These are phyloP conservation scores for Phyllachora maydis DNA, from an alignment of 2,329 filamentous ascomycete species.

Conservation along the genomic window DNA sequence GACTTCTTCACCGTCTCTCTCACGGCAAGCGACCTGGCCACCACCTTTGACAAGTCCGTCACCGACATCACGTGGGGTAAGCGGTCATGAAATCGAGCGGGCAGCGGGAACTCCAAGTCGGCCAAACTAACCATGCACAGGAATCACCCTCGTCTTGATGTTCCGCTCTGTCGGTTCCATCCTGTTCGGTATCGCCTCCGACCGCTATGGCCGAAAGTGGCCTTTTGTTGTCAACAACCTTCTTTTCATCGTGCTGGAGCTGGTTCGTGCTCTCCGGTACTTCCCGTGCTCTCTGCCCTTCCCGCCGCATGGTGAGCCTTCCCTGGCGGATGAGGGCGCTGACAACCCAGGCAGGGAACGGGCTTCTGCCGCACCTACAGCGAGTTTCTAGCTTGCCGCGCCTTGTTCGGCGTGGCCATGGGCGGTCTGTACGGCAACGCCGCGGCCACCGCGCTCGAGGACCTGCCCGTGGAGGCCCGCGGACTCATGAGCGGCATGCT, in stretches of 20 bases:
- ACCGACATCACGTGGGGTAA: conserved; percentile 7
- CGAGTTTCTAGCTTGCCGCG: conserved; percentile 55
- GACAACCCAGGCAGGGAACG: conserved; percentile 24
- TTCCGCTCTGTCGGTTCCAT: conserved; percentile 34
- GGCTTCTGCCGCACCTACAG: conserved; percentile 48
- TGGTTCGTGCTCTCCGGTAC: conserved; percentile 19
- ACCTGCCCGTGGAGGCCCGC: conserved; percentile 44
- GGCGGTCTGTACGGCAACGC: conserved; percentile 64
- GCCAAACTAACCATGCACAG: conserved; percentile 33
- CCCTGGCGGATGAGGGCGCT: background rate
- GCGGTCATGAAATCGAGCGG: background rate
- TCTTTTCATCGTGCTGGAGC: conserved; percentile 49
- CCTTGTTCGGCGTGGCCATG: conserved; percentile 66
- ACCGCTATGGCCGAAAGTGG: conserved; percentile 42
- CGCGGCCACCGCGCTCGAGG: conserved; percentile 59
- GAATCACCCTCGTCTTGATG: conserved; percentile 42
- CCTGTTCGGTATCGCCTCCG: conserved; percentile 29
- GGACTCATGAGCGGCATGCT: conserved; percentile 59
- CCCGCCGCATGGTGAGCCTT: too few species aligned
- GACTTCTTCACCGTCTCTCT: conserved; percentile 47
- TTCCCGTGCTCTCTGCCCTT: too few species aligned
- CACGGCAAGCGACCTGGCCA: conserved; percentile 29
- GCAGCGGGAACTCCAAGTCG: background rate
- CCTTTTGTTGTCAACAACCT: conserved; percentile 60
- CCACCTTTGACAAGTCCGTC: conserved; percentile 28